A percentile compares a stretch with the other conserved stretches of the same genome.
Conservation (phyloP, 2,329 filamentous ascomycete genomes). For the Alternaria brassicae region DNA sequence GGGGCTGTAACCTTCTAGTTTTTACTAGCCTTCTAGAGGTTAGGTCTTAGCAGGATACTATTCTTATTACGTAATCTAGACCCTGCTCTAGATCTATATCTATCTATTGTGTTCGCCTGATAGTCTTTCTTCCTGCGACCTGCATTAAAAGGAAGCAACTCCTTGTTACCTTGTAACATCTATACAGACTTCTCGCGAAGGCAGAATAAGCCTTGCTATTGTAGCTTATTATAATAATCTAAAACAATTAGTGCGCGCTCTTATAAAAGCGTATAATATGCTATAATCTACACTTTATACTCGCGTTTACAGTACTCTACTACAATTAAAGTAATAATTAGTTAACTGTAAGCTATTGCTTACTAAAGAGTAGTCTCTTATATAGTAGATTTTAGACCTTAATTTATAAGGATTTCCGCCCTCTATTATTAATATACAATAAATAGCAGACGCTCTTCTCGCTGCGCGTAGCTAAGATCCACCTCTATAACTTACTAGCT, state of each 20-base stretch:
- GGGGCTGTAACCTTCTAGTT: no score
- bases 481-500: conserved; percentile 7
- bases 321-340: background rate
- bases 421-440: conserved; percentile 4
- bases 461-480: conserved; percentile 9
- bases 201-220: background rate
- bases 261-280: background rate
- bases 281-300: background rate
- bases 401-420: background rate
- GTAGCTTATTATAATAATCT: background rate
- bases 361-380: conserved; percentile 15
- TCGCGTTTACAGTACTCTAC: background rate
- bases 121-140: no score
- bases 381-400: conserved; percentile 15
- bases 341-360: conserved; percentile 13
- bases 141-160: no score
- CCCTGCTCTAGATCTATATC: no score
- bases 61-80: no score
- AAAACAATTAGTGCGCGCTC: background rate
- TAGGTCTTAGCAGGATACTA: no score
- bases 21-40: no score
- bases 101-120: no score
- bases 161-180: no score
- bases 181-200: background rate
- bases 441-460: conserved; percentile 11